Conservation (phyloP, 176 grass and related monocot species). For the Tuctoria greenei region DNA sequence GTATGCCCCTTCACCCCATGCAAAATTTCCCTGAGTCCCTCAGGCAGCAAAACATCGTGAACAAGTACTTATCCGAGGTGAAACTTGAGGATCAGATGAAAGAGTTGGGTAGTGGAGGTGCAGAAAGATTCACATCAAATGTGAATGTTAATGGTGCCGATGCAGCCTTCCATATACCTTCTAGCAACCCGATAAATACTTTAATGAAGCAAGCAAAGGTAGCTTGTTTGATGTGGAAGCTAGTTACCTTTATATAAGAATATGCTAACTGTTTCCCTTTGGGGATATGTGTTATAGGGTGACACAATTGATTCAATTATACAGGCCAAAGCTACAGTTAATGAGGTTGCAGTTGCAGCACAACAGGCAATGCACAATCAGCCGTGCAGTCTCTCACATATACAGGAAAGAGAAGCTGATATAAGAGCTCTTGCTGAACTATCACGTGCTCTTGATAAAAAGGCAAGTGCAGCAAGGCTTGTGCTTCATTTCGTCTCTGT, state of each 20-base stretch:
- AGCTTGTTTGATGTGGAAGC: conserved; percentile 19
- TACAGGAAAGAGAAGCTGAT: conserved; percentile 99
- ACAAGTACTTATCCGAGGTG: conserved; percentile 56
- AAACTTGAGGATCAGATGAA: conserved; percentile 60
- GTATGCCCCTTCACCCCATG: conserved; percentile 80
- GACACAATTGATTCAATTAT: conserved; percentile 76
- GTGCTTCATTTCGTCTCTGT: conserved; percentile 1
- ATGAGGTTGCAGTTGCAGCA: conserved; percentile 67
- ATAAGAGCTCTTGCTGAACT: conserved; percentile 96
- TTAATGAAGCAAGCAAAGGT: conserved; percentile 76
- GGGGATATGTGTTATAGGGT: conserved; percentile 52
- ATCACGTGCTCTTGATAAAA: conserved; percentile 91
- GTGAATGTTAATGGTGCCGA: conserved; percentile 47
- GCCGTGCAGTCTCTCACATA: conserved; percentile 79
- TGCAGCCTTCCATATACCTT: conserved; percentile 43
- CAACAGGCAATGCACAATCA: conserved; percentile 85
- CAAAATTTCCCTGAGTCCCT: conserved; percentile 87
- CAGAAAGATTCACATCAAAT: conserved; percentile 46
- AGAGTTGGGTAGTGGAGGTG: conserved; percentile 52
- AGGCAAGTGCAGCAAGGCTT: conserved; percentile 49
- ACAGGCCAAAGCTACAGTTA: conserved; percentile 78
- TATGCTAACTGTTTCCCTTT: conserved; percentile 37
- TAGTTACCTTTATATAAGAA: conserved; percentile 39
- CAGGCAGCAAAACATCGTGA: conserved; percentile 53
- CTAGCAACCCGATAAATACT: conserved; percentile 63